Conservation (phyloP, 1,284 basidiomycete genomes). For the Trametes polyzona region DNA sequence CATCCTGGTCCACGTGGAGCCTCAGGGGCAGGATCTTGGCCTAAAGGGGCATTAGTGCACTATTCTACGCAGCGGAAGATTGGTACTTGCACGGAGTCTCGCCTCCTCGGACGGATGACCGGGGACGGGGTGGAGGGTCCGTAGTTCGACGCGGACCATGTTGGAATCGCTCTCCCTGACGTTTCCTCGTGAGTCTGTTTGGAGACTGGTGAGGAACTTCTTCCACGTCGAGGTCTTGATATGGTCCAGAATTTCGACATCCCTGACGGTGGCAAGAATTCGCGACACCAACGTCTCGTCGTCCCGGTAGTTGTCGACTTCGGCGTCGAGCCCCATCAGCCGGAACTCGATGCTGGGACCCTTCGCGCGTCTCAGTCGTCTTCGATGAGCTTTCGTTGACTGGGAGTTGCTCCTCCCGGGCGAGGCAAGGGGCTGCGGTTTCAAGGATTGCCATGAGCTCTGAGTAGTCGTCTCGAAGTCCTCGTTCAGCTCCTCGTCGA, state of each 20-base stretch:
- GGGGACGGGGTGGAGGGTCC: slow-evolving; percentile 71
- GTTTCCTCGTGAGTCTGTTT: slow-evolving; percentile 82
- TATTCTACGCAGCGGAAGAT: background rate
- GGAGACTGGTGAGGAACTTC: slow-evolving; percentile 90
- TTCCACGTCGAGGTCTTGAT: slow-evolving; percentile 99
- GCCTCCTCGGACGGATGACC: slow-evolving; percentile 77
- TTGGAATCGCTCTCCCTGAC: slow-evolving; percentile 87
- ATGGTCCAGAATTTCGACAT: slow-evolving; percentile 93
- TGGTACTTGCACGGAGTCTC: slow-evolving; percentile 70
- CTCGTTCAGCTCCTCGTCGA: slow-evolving; percentile 88
- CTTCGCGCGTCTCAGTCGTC: slow-evolving; percentile 76
- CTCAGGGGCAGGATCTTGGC: slow-evolving; percentile 89
- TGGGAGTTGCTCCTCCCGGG: slow-evolving; percentile 43
- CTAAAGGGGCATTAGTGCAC: slow-evolving; percentile 43
- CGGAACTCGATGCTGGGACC: slow-evolving; percentile 86
- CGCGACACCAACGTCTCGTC: slow-evolving; percentile 65
- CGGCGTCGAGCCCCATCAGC: slow-evolving; percentile 66
- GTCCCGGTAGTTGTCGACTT: slow-evolving; percentile 68
- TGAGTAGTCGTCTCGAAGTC: slow-evolving; percentile 71
- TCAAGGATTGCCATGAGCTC: slow-evolving; percentile 86
- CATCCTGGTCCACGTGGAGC: slow-evolving; percentile 97
- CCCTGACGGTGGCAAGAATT: slow-evolving; percentile 65
- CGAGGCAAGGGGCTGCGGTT: slow-evolving; percentile 45
- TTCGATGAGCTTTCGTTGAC: slow-evolving; percentile 53
- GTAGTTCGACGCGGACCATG: slow-evolving; percentile 90